Base-by-base conservation (phyloP, 345 rosid genomes). In the Melaleuca alternifolia region DNA sequence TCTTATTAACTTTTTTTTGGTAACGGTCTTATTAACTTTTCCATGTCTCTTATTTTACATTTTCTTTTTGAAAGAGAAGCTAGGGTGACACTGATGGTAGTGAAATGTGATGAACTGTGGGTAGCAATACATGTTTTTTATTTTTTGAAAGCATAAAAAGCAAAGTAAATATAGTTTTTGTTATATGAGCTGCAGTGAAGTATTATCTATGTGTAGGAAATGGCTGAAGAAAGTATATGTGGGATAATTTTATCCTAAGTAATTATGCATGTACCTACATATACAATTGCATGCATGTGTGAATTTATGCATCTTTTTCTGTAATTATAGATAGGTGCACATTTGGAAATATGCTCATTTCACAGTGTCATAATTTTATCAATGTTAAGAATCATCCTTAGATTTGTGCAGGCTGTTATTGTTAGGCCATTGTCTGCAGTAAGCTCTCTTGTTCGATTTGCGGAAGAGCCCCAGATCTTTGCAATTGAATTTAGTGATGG, bases 381-480 rank as follows among this genome's bases (percentile, higher is more conserved):
- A 88, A 89, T 91, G 86, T 95, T 94, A 93, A 97, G 93, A 91
- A 93, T 91, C 86, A 90, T 93, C 91, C 94, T 95, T 96, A 95
- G 99, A 96, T 92, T 93, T 88, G 91, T 95, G 97, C 99, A 97
- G 99, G 99, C 96, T 92, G 95, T 97, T 93, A 95, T 92, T 87
- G 95, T 95, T 89, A 98, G 98, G 90, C 98, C 98, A 89, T 93
- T 96, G 87, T 92, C 98, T 88, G 91, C 97, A 62, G 99, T 96
- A 79, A 91, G 96, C 83, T 91, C 97, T 50, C 98, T 97, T 90
- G 97, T 97, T 86, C 97, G 99, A 91, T 96, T 96, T 81, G 94
- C 99, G 23, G 99, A 97, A 93, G 99, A 97, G 94, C 99, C 99
- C 87, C 99, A 97, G 92, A 95, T 97, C 96, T 97, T 97, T 94